Percentiles rank a stretch among this genome's conserved stretches.
Evolutionary conservation across 2,329 filamentous ascomycete genomes (phyloP).

Genomic region (Fusarium tuaranense): DNA sequence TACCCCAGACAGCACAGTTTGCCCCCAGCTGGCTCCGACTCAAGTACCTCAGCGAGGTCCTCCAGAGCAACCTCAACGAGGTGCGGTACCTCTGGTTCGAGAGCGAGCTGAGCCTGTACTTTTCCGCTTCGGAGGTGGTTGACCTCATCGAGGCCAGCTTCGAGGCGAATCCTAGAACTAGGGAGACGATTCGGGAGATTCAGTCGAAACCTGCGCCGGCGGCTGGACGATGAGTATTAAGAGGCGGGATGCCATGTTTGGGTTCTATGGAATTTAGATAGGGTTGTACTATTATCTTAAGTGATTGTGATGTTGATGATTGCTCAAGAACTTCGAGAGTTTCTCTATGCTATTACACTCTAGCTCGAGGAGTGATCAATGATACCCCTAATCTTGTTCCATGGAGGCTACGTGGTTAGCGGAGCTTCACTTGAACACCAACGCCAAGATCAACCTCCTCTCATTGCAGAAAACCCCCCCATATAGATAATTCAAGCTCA

Average conservation of each 20-base stretch:
- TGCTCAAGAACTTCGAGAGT: not conserved
- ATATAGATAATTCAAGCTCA: not conserved
- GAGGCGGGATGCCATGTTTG: not conserved
- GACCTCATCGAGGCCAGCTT: constrained; percentile 74
- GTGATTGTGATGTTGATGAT: not conserved
- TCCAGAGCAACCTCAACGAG: constrained; percentile 75
- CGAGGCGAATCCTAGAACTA: constrained; percentile 70
- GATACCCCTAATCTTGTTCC: not conserved
- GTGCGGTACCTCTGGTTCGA: constrained; percentile 74
- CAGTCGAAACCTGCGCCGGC: constrained; percentile 61
- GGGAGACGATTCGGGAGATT: constrained; percentile 70
- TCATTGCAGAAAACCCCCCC: fast-evolving
- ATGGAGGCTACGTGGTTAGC: not conserved
- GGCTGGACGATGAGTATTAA: not conserved
- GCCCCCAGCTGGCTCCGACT: constrained; percentile 72
- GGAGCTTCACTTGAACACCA: not conserved
- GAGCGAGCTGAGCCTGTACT: constrained; percentile 74
- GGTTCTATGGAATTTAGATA: not conserved
- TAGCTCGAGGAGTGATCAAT: too few species aligned
- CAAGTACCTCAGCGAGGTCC: constrained; percentile 72
- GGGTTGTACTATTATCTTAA: not conserved
- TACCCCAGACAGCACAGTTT: constrained; percentile 70
- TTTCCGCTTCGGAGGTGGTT: constrained; percentile 69
- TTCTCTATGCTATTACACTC: not conserved
- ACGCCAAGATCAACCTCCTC: not conserved